A percentile compares a stretch with the other conserved stretches of the same genome.
These are phyloP conservation scores for Teunomyces atbi DNA, from an alignment of 805 yeast species.

Conservation along the genomic window DNA sequence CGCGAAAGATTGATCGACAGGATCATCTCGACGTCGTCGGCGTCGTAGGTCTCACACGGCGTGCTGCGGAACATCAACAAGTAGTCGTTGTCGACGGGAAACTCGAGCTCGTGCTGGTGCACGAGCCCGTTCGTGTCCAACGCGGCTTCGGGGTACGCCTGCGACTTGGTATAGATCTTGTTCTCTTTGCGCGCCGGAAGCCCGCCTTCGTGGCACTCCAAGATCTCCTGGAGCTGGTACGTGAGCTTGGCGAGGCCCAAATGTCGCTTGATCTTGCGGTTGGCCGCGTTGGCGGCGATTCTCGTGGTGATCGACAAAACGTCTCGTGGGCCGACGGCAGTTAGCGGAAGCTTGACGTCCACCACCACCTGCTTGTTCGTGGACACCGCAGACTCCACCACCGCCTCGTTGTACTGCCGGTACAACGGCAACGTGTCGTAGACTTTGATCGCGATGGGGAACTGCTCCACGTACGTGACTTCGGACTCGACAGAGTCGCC, in stretches of 20 bases:
- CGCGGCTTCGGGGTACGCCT: slow-evolving; percentile 20
- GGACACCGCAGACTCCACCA: slow-evolving; percentile 43
- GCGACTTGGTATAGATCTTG: slow-evolving; percentile 33
- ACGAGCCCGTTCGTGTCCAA: slow-evolving; percentile 28
- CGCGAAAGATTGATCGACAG: slow-evolving; percentile 19
- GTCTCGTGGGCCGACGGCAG: slow-evolving; percentile 62
- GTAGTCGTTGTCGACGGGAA: slow-evolving; percentile 38
- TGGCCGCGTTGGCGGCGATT: slow-evolving; percentile 39
- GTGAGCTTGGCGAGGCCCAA: slow-evolving; percentile 44
- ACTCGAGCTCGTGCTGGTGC: slow-evolving; percentile 22
- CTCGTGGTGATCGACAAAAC: slow-evolving; percentile 37
- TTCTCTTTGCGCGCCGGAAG: slow-evolving; percentile 47
- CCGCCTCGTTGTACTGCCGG: slow-evolving; percentile 53
- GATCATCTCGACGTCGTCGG: slow-evolving; percentile 8
- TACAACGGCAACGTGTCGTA: slow-evolving; percentile 58
- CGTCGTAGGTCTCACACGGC: neutral
- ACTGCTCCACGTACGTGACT: slow-evolving; percentile 27
- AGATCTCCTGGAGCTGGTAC: slow-evolving; percentile 50
- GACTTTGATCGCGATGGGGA: slow-evolving; percentile 54
- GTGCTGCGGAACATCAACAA: slow-evolving; percentile 20
- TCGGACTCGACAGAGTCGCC: slow-evolving; percentile 35
- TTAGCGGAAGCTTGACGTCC: slow-evolving; percentile 46
- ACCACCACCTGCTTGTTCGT: slow-evolving; percentile 49
- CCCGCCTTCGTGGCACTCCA: slow-evolving; percentile 54
- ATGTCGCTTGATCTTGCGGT: slow-evolving; percentile 27